Conservation (phyloP, 148 eudicot species). For the Heliamphora exappendiculata region DNA sequence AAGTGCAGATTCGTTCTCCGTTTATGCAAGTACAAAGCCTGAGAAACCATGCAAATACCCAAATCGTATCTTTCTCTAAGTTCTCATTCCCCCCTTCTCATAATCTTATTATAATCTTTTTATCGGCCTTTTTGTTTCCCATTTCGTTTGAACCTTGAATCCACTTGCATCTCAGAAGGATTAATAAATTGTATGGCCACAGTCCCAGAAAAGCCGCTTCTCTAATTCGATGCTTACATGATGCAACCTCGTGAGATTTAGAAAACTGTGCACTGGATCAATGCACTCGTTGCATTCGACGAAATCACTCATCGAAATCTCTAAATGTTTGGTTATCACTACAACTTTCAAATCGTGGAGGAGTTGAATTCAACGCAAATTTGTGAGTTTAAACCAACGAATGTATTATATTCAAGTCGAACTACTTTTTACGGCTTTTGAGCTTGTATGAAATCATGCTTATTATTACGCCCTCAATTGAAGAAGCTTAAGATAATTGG, state of each 20-base stretch:
- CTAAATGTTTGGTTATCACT: not conserved
- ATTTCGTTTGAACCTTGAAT: not conserved
- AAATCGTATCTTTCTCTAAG: too few relatives aligned
- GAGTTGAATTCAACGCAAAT: not conserved
- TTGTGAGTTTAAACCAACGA: not conserved
- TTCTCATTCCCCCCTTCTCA: not conserved
- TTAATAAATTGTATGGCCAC: too few relatives aligned
- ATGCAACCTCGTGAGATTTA: not conserved
- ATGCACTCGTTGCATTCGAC: not conserved
- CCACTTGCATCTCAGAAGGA: not conserved
- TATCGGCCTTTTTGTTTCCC: too few relatives aligned
- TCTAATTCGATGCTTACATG: not conserved
- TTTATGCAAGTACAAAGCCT: not conserved
- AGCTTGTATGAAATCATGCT: not conserved
- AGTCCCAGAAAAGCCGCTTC: too few relatives aligned
- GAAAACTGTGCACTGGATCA: not conserved
- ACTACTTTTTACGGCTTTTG: not conserved
- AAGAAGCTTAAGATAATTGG: too few relatives aligned
- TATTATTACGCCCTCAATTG: too few relatives aligned
- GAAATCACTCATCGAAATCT: not conserved
- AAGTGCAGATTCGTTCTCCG: too few relatives aligned
- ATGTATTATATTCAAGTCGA: not conserved
- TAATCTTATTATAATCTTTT: not conserved
- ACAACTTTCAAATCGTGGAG: not conserved
- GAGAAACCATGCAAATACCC: not conserved